phyloP scores from a whole-genome alignment of 129 eudicot species.

The Ambrosia trifida region DNA sequence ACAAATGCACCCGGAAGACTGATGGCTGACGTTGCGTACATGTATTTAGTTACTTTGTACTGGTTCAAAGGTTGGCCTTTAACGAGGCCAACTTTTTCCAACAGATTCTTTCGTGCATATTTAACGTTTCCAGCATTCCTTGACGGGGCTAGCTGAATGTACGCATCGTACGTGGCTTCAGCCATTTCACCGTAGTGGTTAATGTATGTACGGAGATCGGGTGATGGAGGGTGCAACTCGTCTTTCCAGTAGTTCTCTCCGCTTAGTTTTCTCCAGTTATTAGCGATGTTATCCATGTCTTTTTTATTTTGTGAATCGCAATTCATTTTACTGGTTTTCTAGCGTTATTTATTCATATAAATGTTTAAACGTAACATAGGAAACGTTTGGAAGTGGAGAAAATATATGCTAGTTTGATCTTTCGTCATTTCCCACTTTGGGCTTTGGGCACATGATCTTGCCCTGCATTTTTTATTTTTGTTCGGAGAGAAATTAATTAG shows the following conservation, averaged over 20 bases:
- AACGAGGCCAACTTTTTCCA: conserved; percentile 30
- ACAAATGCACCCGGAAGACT: conserved; percentile 44
- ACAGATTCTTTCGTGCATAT: conserved; percentile 33
- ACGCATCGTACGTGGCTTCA: conserved; percentile 53
- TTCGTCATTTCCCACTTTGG: conserved; percentile 25
- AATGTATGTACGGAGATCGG: conserved; percentile 29
- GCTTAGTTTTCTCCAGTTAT: conserved; percentile 27
- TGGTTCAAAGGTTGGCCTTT: conserved; percentile 40
- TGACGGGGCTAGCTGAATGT: conserved; percentile 35
- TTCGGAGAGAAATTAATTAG: no score
- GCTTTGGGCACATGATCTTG: background rate
- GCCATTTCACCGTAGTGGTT: conserved; percentile 57
- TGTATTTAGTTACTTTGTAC: conserved; percentile 32
- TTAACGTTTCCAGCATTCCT: conserved; percentile 46
- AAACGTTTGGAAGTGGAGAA: conserved; percentile 10
- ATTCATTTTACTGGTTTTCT: background rate
- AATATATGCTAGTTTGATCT: background rate
- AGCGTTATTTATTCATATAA: conserved; percentile 13
- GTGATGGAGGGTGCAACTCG: conserved; percentile 15
- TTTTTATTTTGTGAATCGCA: background rate
- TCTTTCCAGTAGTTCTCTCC: conserved; percentile 26
- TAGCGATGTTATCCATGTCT: conserved; percentile 6
- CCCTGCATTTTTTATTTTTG: no score
- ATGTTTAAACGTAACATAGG: background rate
- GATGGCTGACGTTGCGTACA: conserved; percentile 39